phyloP scores from a whole-genome alignment of 441 rosid genomes.

The Gossypium laxum region DNA sequence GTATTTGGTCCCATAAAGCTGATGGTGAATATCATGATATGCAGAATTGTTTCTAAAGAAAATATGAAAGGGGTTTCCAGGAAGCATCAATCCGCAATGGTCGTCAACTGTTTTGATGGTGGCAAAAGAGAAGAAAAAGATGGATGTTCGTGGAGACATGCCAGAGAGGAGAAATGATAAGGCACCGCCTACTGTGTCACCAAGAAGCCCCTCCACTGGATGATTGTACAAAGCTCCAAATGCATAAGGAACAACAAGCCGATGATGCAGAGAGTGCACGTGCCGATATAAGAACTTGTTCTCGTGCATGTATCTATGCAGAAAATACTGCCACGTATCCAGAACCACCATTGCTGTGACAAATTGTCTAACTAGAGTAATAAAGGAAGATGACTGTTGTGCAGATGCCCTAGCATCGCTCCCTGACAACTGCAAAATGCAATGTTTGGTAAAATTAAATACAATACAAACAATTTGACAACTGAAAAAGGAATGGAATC shows the following conservation, averaged over 20 bases:
- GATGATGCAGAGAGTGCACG: slow-evolving; percentile 79
- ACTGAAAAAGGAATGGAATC: neutral
- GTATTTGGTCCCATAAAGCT: slow-evolving; percentile 76
- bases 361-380: slow-evolving; percentile 52
- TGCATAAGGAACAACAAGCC: slow-evolving; percentile 80
- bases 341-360: slow-evolving; percentile 62
- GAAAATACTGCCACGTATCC: slow-evolving; percentile 90
- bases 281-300: slow-evolving; percentile 81
- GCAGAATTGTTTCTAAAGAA: slow-evolving; percentile 84
- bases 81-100: slow-evolving; percentile 87
- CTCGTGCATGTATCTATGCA: slow-evolving; percentile 82
- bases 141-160: slow-evolving; percentile 79
- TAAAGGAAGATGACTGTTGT: slow-evolving; percentile 34
- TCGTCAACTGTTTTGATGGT: slow-evolving; percentile 87
- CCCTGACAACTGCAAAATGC: slow-evolving; percentile 47
- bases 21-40: slow-evolving; percentile 88
- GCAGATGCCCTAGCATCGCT: slow-evolving; percentile 27
- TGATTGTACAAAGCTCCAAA: slow-evolving; percentile 83
- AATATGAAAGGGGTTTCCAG: slow-evolving; percentile 79
- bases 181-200: slow-evolving; percentile 88
- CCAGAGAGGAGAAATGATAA: slow-evolving; percentile 80
- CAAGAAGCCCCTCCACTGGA: slow-evolving; percentile 76
- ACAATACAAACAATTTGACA: neutral
- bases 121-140: slow-evolving; percentile 82
- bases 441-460: neutral